Conservation (phyloP, 192 early-diverging fungal species). For the Rhizophlyctis rosea region DNA sequence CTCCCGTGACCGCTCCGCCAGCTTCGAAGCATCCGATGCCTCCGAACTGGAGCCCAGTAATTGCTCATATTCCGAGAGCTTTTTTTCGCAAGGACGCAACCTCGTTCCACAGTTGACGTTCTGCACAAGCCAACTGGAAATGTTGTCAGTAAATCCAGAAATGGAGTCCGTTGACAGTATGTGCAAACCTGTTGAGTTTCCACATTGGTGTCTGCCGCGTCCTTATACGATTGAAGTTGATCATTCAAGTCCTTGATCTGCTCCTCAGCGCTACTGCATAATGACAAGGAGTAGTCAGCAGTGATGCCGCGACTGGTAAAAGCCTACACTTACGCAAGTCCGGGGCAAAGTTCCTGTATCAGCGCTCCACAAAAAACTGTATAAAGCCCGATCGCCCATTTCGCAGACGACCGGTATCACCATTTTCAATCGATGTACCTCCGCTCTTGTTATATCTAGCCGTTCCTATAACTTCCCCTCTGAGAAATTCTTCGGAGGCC, state of each 20-base stretch:
- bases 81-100: not conserved
- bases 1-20: conserved; percentile 6
- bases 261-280: not conserved
- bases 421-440: conserved; percentile 42
- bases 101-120: conserved; percentile 5
- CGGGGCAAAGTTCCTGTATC: conserved; percentile 23
- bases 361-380: conserved; percentile 42
- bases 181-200: conserved; percentile 2
- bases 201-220: not conserved
- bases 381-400: conserved; percentile 30
- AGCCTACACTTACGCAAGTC: conserved; percentile 22
- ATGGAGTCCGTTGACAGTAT: too few relatives aligned
- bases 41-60: not conserved
- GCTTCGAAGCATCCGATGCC: not conserved
- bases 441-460: conserved; percentile 42
- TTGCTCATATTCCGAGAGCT: conserved; percentile 13
- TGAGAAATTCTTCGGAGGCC: too few relatives aligned
- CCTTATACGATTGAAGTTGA: not conserved
- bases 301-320: not conserved
- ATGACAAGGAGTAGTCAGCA: not conserved
- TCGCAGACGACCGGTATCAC: conserved; percentile 31
- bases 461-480: too few relatives aligned
- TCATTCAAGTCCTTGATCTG: not conserved
- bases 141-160: too few relatives aligned
- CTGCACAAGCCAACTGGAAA: conserved; percentile 4